Percentiles rank a stretch among this genome's conserved stretches.
Conservation (phyloP, 257 asterid genomes). For the Handroanthus guayacan region DNA sequence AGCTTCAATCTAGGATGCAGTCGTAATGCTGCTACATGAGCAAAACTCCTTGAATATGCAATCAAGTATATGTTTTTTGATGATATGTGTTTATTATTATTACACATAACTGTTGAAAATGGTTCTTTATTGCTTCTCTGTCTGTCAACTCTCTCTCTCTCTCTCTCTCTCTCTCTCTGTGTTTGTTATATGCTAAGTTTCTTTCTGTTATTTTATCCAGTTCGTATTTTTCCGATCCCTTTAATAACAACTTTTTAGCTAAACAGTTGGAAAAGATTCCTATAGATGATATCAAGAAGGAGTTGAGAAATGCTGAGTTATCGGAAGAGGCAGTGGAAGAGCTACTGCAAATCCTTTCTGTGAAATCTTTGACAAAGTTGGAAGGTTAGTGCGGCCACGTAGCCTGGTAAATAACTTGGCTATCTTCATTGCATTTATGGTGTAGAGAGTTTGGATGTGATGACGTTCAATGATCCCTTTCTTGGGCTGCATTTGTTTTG, state of each 20-base stretch:
- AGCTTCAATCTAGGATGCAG: not conserved
- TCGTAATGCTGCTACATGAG: not conserved
- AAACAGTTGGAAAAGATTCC: conserved; percentile 93
- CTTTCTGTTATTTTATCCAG: conserved; percentile 23
- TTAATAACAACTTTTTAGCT: conserved; percentile 10
- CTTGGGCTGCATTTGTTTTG: not conserved
- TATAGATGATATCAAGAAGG: conserved; percentile 83
- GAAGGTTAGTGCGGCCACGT: conserved; percentile 62
- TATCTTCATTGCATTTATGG: conserved; percentile 11
- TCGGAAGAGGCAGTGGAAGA: conserved; percentile 90
- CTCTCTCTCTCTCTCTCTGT: not conserved
- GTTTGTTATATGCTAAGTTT: not conserved
- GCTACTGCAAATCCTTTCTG: conserved; percentile 77
- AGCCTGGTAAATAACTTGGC: conserved; percentile 19
- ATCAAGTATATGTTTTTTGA: not conserved
- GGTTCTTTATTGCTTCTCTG: not conserved
- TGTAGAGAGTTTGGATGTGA: conserved; percentile 8
- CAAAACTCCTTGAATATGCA: not conserved
- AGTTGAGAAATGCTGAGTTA: conserved; percentile 75
- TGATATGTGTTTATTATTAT: too few species aligned
- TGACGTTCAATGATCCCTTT: conserved; percentile 7
- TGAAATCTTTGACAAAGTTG: conserved; percentile 80
- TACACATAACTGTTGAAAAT: not conserved
- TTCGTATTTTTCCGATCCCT: conserved; percentile 14
- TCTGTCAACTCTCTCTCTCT: not conserved